These are phyloP conservation scores for Anaeromyces robustus DNA, from an alignment of 192 early-diverging fungal species.

Conservation along the genomic window DNA sequence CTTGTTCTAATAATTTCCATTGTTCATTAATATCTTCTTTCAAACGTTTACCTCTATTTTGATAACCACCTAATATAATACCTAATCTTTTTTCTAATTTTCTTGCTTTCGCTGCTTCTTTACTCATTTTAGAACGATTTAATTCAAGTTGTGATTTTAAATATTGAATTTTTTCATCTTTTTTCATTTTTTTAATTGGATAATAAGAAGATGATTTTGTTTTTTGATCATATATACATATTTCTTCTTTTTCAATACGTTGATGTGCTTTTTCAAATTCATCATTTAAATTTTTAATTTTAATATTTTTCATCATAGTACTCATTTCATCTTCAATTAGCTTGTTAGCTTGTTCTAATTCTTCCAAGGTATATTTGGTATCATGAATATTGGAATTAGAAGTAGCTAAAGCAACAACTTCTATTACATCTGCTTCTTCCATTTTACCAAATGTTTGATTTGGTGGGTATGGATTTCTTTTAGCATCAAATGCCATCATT, in stretches of 20 bases:
- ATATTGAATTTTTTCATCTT: background rate
- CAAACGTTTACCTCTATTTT: constrained; percentile 46
- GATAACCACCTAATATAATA: constrained; percentile 70
- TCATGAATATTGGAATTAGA: background rate
- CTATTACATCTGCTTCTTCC: background rate
- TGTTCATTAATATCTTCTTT: constrained; percentile 33
- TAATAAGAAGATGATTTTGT: background rate
- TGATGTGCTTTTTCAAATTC: background rate
- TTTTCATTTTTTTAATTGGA: background rate
- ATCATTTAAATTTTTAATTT: background rate
- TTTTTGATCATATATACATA: background rate
- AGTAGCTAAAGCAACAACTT: background rate
- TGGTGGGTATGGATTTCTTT: background rate
- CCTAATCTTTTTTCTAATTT: constrained; percentile 75
- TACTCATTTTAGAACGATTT: constrained; percentile 52
- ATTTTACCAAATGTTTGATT: background rate
- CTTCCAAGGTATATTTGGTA: background rate
- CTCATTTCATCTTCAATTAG: background rate
- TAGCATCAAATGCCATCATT: background rate
- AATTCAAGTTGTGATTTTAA: constrained; percentile 16
- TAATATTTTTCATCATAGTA: background rate
- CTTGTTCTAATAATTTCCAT: background rate
- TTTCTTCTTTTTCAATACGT: background rate
- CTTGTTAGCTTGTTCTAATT: background rate
- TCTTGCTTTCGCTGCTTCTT: constrained; percentile 53